phyloP scores from a whole-genome alignment of 257 asterid genomes.

The Solanum tarapatanum region DNA sequence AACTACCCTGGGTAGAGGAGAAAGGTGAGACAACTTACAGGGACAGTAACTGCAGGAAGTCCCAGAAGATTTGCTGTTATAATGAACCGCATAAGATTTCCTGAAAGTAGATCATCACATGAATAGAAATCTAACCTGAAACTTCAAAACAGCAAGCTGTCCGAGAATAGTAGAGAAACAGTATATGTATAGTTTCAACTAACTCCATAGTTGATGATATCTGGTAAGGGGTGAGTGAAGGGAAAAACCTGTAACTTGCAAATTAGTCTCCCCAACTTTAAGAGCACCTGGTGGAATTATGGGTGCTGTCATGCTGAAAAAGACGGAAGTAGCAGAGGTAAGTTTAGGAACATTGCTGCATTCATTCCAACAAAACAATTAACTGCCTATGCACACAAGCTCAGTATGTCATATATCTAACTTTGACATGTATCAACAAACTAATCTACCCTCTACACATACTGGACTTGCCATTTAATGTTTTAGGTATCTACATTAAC shows the following conservation, averaged over 20 bases:
- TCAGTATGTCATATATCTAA: background rate
- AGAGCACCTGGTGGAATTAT: constrained; percentile 79
- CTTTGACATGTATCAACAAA: background rate
- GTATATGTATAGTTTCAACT: background rate
- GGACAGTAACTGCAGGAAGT: constrained; percentile 86
- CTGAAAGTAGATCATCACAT: constrained; percentile 23
- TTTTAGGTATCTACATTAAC: background rate
- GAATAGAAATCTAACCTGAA: background rate
- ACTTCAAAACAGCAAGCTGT: background rate
- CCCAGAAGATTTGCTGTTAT: constrained; percentile 85
- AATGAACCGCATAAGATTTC: constrained; percentile 77
- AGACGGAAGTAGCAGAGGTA: background rate
- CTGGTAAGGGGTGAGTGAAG: background rate
- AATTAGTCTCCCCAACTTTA: constrained; percentile 58
- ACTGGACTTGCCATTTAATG: background rate
- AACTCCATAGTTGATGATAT: background rate
- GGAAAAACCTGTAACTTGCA: constrained; percentile 49
- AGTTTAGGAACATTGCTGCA: background rate
- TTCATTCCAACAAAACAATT: background rate
- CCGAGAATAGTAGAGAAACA: background rate
- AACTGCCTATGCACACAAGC: background rate
- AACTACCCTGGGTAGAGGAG: background rate
- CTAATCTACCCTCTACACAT: background rate
- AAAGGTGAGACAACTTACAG: constrained; percentile 43
- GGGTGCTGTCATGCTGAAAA: constrained; percentile 89